These are phyloP conservation scores for Zygosaccharomyces kombuchaensis DNA, from an alignment of 805 yeast genomes.

Conservation along the genomic window DNA sequence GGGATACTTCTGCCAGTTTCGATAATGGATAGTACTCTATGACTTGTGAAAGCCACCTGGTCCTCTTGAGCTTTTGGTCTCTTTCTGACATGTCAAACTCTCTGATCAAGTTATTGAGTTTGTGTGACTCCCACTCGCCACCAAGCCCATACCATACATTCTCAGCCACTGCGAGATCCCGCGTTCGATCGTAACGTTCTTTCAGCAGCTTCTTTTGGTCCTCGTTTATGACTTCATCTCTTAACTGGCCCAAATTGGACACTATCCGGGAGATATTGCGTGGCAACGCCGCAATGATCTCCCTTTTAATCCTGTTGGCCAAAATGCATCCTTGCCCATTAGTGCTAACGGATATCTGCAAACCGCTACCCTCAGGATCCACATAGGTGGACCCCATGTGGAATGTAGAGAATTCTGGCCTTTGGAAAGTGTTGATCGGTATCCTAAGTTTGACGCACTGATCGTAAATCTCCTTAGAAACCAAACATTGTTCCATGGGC, in stretches of 20 bases:
- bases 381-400: conserved; percentile 66
- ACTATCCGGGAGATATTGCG: conserved; percentile 65
- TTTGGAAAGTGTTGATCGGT: conserved; percentile 77
- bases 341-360: conserved; percentile 81
- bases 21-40: conserved; percentile 85
- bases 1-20: conserved; percentile 53
- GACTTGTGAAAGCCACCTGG: conserved; percentile 83
- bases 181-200: conserved; percentile 19
- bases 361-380: conserved; percentile 52
- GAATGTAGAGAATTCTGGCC: conserved; percentile 68
- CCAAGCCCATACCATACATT: conserved; percentile 41
- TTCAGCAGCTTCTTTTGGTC: conserved; percentile 37
- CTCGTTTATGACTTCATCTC: conserved; percentile 50
- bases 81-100: conserved; percentile 54
- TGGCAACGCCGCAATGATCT: conserved; percentile 62
- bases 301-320: conserved; percentile 76
- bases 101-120: conserved; percentile 56
- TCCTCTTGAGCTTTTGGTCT: conserved; percentile 52
- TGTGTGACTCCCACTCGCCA: conserved; percentile 61
- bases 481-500: conserved; percentile 27
- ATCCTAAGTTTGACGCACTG: conserved; percentile 61
- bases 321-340: conserved; percentile 86
- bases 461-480: conserved; percentile 42
- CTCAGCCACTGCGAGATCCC: conserved; percentile 15
- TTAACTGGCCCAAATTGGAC: conserved; percentile 60